These are phyloP conservation scores for Colletotrichum destructivum DNA, from an alignment of 2,329 filamentous ascomycete species.

Conservation along the genomic window DNA sequence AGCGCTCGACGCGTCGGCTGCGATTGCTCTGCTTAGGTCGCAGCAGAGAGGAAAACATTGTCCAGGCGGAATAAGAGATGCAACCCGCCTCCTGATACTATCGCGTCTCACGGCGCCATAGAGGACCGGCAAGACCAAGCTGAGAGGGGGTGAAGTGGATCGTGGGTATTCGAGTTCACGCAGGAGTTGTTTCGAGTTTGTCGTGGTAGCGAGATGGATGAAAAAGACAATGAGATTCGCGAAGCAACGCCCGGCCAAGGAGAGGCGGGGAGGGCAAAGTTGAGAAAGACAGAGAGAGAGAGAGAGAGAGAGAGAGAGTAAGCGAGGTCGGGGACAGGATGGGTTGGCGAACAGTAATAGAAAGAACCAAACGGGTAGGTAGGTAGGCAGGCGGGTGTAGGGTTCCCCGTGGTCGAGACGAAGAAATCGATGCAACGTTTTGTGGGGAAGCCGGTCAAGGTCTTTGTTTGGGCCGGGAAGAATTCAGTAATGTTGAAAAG, in stretches of 20 bases:
- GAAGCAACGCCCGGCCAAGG: conserved; percentile 22
- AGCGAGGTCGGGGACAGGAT: background rate
- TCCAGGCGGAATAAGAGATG: conserved; percentile 38
- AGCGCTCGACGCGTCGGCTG: conserved; percentile 38
- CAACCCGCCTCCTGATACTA: conserved; percentile 37
- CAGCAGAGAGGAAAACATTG: conserved; percentile 44
- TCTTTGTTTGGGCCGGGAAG: conserved; percentile 15
- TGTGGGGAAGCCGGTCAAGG: conserved; percentile 37
- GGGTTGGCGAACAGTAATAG: conserved; percentile 21
- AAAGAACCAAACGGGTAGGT: conserved; percentile 28
- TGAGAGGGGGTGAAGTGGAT: conserved; percentile 17
- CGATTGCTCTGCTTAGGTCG: conserved; percentile 42
- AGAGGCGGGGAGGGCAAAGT: conserved; percentile 17
- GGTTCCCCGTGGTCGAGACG: conserved; percentile 39
- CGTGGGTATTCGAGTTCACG: background rate
- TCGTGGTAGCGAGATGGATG: background rate
- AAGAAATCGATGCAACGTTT: conserved; percentile 39
- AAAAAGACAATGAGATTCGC: background rate
- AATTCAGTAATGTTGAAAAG: background rate
- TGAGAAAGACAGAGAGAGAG: background rate
- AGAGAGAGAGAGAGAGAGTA: background rate
- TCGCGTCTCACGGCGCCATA: conserved; percentile 40
- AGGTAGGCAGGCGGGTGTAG: conserved; percentile 15
- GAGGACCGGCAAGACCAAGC: conserved; percentile 14
- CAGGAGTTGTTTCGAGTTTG: conserved; percentile 11